Evolutionary conservation across 352 stramenopile species (phyloP).

Genomic region (Phytophthora pistaciae): DNA sequence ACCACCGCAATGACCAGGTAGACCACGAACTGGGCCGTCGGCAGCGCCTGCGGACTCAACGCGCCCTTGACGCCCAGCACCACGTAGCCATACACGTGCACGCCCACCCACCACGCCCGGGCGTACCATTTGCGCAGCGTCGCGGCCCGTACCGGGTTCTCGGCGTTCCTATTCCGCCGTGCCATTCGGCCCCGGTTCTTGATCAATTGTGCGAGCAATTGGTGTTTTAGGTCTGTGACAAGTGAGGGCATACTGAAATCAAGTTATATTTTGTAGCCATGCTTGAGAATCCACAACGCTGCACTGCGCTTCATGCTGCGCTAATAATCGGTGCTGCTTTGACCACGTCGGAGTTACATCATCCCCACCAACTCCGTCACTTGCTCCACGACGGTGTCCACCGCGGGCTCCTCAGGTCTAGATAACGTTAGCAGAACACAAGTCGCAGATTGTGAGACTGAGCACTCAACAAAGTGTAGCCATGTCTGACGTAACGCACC

Average conservation of each 20-base stretch:
- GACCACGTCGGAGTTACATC: constrained; percentile 19
- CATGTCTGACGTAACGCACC: constrained; percentile 31
- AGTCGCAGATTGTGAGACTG: constrained; percentile 11
- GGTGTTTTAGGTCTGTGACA: constrained; percentile 17
- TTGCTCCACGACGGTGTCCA: constrained; percentile 31
- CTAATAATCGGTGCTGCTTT: background rate
- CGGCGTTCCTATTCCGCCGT: constrained; percentile 30
- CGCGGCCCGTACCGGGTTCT: constrained; percentile 41
- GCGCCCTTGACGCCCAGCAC: constrained; percentile 47
- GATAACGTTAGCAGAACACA: background rate
- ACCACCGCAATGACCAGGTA: constrained; percentile 44
- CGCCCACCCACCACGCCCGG: constrained; percentile 69
- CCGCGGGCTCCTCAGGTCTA: constrained; percentile 23
- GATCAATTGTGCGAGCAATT: constrained; percentile 6
- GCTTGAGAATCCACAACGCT: background rate
- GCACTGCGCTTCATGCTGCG: background rate
- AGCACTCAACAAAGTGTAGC: constrained; percentile 13
- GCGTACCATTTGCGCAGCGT: constrained; percentile 72
- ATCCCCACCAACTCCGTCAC: constrained; percentile 47
- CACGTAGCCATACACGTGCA: constrained; percentile 77
- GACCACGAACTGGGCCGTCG: constrained; percentile 52
- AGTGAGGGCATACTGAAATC: constrained; percentile 18
- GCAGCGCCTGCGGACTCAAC: constrained; percentile 36
- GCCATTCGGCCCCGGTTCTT: constrained; percentile 8
- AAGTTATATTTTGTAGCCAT: constrained; percentile 35